Conservation (phyloP, 2,329 filamentous ascomycete species). For the Epichloe festucae region DNA sequence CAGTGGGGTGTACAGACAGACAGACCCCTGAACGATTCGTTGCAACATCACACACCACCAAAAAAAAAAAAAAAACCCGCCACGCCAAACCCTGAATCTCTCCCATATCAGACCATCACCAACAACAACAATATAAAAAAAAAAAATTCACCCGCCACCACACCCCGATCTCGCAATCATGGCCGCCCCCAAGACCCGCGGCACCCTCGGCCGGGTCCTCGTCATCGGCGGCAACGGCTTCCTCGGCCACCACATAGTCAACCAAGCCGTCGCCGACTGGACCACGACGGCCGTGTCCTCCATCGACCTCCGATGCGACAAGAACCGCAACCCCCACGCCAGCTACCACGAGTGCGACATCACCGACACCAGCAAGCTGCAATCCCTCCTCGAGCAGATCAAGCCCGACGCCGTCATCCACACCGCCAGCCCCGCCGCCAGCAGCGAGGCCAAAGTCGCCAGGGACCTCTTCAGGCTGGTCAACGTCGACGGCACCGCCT, state of each 20-base stretch:
- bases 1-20: too few species aligned
- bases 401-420: slow-evolving; percentile 80
- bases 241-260: slow-evolving; percentile 70
- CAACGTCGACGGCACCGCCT: slow-evolving; percentile 76
- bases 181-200: slow-evolving; percentile 14
- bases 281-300: slow-evolving; percentile 46
- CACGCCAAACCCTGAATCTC: too few species aligned
- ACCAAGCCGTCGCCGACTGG: slow-evolving; percentile 48
- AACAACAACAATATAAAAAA: too few species aligned
- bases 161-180: not conserved
- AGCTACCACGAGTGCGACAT: slow-evolving; percentile 68
- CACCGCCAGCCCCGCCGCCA: slow-evolving; percentile 61
- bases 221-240: slow-evolving; percentile 79
- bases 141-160: too few species aligned
- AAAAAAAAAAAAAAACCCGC: too few species aligned
- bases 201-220: slow-evolving; percentile 53
- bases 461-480: slow-evolving; percentile 61
- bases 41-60: too few species aligned
- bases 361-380: slow-evolving; percentile 49
- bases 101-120: too few species aligned
- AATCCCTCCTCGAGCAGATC: slow-evolving; percentile 49
- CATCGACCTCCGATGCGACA: slow-evolving; percentile 57
- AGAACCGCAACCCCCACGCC: slow-evolving; percentile 49
- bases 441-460: slow-evolving; percentile 37
- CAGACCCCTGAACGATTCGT: too few species aligned